Base-by-base conservation (phyloP, 2,329 filamentous ascomycete genomes). In the Sclerotinia spermophila region DNA sequence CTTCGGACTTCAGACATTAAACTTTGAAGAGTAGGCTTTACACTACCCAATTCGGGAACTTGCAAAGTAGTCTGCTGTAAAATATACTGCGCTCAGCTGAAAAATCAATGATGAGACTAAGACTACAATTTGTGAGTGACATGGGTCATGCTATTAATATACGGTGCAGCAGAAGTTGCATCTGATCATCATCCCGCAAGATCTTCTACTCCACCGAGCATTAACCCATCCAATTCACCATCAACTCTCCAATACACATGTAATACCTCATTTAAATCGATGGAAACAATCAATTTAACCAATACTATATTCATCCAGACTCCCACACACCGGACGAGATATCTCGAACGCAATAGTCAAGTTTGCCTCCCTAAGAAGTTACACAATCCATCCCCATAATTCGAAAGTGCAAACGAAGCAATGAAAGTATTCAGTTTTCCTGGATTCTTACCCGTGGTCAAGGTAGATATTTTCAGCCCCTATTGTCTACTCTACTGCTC, bases 171-270 rank as follows among this genome's bases (percentile, higher is more conserved):
- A 17, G 13, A 27, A n/a, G 5, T 17, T 17, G n/a, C 7, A 51
- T 1, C 13, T 7, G 7, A 27, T n/a, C 0, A 6, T 51, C 4
- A 11, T 51, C 48, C 5, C 15, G 2, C 15, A 15, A 51, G 48
- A n/a, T 4, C 6, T 51, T 15, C 15, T 15, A 15, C n/a, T 15
- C 11, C 7, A 5, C 11, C 24, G 4, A 51, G 0, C 19, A n/a
- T 11, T 15, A 27, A 15, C 2, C 0, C 5, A 27, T 51, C 3
- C 1, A 27, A 51, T 27, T 51, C n/a, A 51, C 48, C 7, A 8
- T 13, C 1, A 3, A 27, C 0, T 3, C n/a, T 51, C 10, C 2
- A 27, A 15, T 2, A 3, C 5, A 27, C 0, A 7, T 1, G 13
- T 27, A 5, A 2, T 27, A 17, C 15, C n/a, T 53, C n/a, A 15